phyloP scores from a whole-genome alignment of 2,329 filamentous ascomycete genomes.

The Penicillium oxalicum region DNA sequence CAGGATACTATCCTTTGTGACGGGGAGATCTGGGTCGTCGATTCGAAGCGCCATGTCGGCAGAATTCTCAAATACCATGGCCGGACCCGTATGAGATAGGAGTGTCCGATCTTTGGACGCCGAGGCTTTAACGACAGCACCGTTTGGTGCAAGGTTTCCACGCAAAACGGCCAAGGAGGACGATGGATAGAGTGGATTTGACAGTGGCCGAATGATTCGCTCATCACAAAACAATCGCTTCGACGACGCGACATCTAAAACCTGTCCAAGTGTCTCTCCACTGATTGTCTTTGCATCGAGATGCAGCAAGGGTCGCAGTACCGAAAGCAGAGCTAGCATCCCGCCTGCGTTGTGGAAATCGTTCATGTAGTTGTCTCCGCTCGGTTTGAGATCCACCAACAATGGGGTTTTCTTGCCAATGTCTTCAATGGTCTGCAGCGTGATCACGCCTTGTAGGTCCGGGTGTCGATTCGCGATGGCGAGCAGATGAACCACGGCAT shows the following conservation, averaged over 20 bases:
- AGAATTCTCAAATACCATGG: slow-evolving; percentile 46
- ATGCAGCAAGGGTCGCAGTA: slow-evolving; percentile 42
- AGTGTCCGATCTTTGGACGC: slow-evolving; percentile 45
- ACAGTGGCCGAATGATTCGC: slow-evolving; percentile 41
- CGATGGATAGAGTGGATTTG: slow-evolving; percentile 40
- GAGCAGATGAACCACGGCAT: slow-evolving; percentile 50
- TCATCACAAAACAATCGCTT: slow-evolving; percentile 37
- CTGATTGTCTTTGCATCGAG: slow-evolving; percentile 44
- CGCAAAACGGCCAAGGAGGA: slow-evolving; percentile 44
- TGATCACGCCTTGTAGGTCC: slow-evolving; percentile 40
- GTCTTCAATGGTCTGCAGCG: slow-evolving; percentile 43
- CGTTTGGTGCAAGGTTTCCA: slow-evolving; percentile 46
- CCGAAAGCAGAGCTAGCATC: slow-evolving; percentile 45
- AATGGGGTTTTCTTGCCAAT: slow-evolving; percentile 45
- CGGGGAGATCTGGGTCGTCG: slow-evolving; percentile 41
- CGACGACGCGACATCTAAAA: slow-evolving; percentile 41
- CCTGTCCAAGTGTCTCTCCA: slow-evolving; percentile 44
- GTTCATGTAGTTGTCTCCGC: slow-evolving; percentile 51
- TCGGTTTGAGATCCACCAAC: slow-evolving; percentile 49
- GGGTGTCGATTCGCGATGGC: slow-evolving; percentile 52
- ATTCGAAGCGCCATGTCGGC: slow-evolving; percentile 43
- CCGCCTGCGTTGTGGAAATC: slow-evolving; percentile 51
- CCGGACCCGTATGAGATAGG: slow-evolving; percentile 41
- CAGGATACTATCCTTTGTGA: slow-evolving; percentile 42
- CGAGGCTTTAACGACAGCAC: slow-evolving; percentile 47